Evolutionary conservation across 495 filamentous ascomycete species (phyloP), one percentile per base, ranked within the genome.

Genomic region (Pseudomonodictys pantanalensis): DNA sequence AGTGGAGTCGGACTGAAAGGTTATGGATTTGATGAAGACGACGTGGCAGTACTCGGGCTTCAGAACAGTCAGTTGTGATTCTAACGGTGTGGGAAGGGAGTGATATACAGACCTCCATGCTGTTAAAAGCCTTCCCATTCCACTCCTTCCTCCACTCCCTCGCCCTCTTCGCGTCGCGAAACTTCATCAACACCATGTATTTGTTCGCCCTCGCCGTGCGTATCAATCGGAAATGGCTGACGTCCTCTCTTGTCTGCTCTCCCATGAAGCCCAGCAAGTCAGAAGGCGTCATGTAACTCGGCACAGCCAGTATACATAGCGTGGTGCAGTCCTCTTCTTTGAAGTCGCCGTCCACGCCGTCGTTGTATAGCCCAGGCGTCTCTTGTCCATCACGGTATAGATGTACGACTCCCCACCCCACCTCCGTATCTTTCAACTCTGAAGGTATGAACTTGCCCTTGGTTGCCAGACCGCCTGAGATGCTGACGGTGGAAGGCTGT

Each of bases 121-220:
- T 89, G 69, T 95, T 93, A 67, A 97, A 98, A 1, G 90, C 83
- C 75, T 92, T 95, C 46, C 93, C 93, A 78, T 97, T 93, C 81
- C 91, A 96, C 64, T 89, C 86, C 60, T 78, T 85, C 66, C 90
- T 84, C 85, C 92, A 98, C 25, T 83, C 77, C 62, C 76, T 84
- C 9, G 93, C 93, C 60, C 82, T 83, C 66, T 79, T 81, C 41
- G 81, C 79, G 64, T 85, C 85, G 45, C 90, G 77, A 71, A 97
- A 97, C 75, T 96, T 97, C 87, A 98, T 92, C 56, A 98, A 78
- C 44, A 96, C 93, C 84, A 98, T 89, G 75, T 97, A 98, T 68
- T 92, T 83, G 71, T 92, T 97, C 66, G 87, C 83, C 51, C 87
- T 78, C 47, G 86, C 86, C 3, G 93, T 97, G 77, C 89, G 84